A percentile compares a stretch with the other conserved stretches of the same genome.
phyloP scores from a whole-genome alignment of 2,329 filamentous ascomycete species.

The Arthrobotrys sinensis region DNA sequence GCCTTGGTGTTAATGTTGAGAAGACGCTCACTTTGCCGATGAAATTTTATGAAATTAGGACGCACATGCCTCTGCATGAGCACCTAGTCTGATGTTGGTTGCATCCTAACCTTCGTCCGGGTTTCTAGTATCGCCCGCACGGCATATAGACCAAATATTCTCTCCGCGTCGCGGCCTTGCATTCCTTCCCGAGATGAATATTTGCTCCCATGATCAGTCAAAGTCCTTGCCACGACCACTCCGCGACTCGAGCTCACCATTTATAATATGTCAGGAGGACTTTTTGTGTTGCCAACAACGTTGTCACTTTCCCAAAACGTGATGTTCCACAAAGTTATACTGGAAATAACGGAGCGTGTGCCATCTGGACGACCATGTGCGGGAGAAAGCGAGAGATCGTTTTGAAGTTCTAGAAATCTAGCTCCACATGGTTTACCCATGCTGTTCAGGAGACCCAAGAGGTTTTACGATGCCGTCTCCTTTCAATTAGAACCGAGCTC shows the following conservation, averaged over 20 bases:
- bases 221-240: constrained; percentile 8
- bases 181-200: neutral
- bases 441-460: neutral
- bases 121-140: neutral
- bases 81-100: constrained; percentile 13
- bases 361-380: constrained; percentile 2
- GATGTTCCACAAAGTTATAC: constrained; percentile 25
- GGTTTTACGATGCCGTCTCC: constrained; percentile 25
- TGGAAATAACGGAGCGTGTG: neutral
- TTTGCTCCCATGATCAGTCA: neutral
- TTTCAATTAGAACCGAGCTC: constrained; percentile 25
- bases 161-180: neutral
- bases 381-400: constrained; percentile 17
- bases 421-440: constrained; percentile 45
- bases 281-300: constrained; percentile 55
- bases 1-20: neutral
- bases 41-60: neutral
- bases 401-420: constrained; percentile 42
- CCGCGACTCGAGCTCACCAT: neutral
- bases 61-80: neutral
- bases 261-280: constrained; percentile 1
- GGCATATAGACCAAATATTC: neutral
- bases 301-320: constrained; percentile 53
- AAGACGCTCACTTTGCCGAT: neutral
- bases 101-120: neutral